Conservation (phyloP, 2,329 filamentous ascomycete species). For the Pseudonectria foliicola region DNA sequence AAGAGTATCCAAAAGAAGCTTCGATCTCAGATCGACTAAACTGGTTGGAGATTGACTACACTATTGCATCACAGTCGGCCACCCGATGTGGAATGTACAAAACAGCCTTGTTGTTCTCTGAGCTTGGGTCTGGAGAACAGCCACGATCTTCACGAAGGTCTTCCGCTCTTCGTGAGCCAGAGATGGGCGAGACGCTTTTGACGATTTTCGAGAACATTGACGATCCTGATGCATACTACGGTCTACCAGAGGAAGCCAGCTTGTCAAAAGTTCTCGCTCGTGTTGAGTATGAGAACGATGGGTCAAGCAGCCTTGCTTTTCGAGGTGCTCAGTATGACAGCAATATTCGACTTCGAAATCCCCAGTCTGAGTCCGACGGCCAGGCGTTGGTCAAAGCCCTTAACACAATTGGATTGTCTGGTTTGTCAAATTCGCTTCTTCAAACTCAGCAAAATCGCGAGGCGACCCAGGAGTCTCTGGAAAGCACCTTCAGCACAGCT, state of each 20-base stretch:
- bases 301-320: constrained; percentile 80
- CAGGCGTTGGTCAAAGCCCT: constrained; percentile 70
- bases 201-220: constrained; percentile 87
- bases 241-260: constrained; percentile 70
- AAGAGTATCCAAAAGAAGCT: constrained; percentile 63
- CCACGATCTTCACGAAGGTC: constrained; percentile 58
- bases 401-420: constrained; percentile 74
- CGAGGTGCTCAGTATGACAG: constrained; percentile 87
- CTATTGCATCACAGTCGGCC: constrained; percentile 63
- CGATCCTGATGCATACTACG: constrained; percentile 95
- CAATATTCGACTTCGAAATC: constrained; percentile 58
- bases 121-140: constrained; percentile 57
- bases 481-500: constrained; percentile 72
- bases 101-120: constrained; percentile 75
- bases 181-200: constrained; percentile 64
- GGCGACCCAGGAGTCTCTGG: constrained; percentile 50
- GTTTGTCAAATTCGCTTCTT: constrained; percentile 73
- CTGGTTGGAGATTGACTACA: constrained; percentile 82
- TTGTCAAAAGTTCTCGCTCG: constrained; percentile 71
- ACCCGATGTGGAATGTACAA: constrained; percentile 78
- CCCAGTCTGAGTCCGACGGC: constrained; percentile 50
- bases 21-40: constrained; percentile 71
- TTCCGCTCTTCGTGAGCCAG: constrained; percentile 45
- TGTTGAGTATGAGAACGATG: constrained; percentile 84
- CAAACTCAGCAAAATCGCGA: constrained; percentile 58